Conservation (phyloP, 805 yeast species). For the Teunomyces tritomae region DNA sequence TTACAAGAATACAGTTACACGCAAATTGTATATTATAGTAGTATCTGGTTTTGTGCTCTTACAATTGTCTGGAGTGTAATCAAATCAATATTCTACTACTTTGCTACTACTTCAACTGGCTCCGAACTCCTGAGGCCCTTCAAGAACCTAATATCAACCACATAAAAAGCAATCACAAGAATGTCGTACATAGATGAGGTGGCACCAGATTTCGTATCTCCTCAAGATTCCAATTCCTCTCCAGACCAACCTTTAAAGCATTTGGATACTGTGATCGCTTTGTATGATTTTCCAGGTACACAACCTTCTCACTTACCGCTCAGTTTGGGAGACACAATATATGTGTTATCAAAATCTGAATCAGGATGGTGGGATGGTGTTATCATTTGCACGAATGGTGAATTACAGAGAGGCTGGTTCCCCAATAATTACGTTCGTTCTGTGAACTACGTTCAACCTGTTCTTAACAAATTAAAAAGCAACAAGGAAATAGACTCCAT, state of each 20-base stretch:
- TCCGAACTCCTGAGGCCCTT: not conserved
- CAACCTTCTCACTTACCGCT: slow-evolving; percentile 52
- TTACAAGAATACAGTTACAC: not conserved
- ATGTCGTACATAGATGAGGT: slow-evolving; percentile 31
- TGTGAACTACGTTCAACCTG: slow-evolving; percentile 43
- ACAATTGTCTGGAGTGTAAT: not conserved
- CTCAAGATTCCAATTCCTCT: slow-evolving; percentile 20
- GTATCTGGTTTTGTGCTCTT: not conserved
- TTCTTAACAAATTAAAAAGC: slow-evolving; percentile 34
- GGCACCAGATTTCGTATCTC: slow-evolving; percentile 39
- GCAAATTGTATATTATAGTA: not conserved
- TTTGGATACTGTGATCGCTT: slow-evolving; percentile 58
- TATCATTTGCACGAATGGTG: slow-evolving; percentile 28
- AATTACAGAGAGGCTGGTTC: slow-evolving; percentile 75
- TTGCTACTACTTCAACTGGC: not conserved
- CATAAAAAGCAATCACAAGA: not conserved
- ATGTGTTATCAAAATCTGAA: slow-evolving; percentile 62
- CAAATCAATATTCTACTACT: not conserved
- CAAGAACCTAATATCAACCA: not conserved
- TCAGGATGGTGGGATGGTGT: slow-evolving; percentile 92
- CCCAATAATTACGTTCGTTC: slow-evolving; percentile 62
- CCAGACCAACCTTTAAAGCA: slow-evolving; percentile 30
- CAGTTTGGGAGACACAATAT: slow-evolving; percentile 63
- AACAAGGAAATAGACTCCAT: slow-evolving; percentile 41
- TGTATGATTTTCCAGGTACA: slow-evolving; percentile 54